Evolutionary conservation across 352 stramenopile species (phyloP), one percentile per base, ranked within the genome.

Genomic region (Phytophthora sansomeana): DNA sequence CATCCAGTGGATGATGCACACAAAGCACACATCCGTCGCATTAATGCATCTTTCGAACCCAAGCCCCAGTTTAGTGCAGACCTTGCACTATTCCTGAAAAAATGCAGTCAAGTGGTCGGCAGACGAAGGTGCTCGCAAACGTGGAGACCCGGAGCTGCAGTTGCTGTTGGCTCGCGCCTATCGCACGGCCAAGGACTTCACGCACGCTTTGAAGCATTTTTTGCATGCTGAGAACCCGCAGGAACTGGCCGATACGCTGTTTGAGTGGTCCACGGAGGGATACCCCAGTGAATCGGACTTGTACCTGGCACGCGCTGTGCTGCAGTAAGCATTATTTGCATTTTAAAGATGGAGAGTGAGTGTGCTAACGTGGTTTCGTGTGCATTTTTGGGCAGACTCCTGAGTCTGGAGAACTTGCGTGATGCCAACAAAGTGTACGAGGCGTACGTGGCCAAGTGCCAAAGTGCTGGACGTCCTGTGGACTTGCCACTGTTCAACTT

Each of bases 401-500:
- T 93, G 54, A 92, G 83, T 48, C 58, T 95, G 28, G 85, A 96
- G 67, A 96, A 96, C 64, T 59, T 96, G n/a, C 83, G 87, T 11
- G 89, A 96, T 39, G 87, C 89, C 6, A 96, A 96, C 60, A 74
- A 83, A 26, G 81, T 96, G 29, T 84, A 91, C 54, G 81, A 93
- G 4, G 63, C 67, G 29, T 93, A 92, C 35, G 55, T 91, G 28
- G 74, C 71, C 46, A 80, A 87, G 61, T 77, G 70, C 50, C 74
- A 89, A 55, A 56, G 28, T 0, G 77, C 59, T 19, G 70, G 64
- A 33, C 77, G 74, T 7, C 55, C 85, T 4, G 38, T 88, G 16
- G 85, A 94, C 44, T 63, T 90, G n/a, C 89, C 89, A 30, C 68
- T 96, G 6, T 89, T 93, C 59, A 87, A 95, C 66, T 96, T 95